Evolutionary conservation across 2,329 filamentous ascomycete genomes (phyloP).

Genomic region (Phialocephala sp.): DNA sequence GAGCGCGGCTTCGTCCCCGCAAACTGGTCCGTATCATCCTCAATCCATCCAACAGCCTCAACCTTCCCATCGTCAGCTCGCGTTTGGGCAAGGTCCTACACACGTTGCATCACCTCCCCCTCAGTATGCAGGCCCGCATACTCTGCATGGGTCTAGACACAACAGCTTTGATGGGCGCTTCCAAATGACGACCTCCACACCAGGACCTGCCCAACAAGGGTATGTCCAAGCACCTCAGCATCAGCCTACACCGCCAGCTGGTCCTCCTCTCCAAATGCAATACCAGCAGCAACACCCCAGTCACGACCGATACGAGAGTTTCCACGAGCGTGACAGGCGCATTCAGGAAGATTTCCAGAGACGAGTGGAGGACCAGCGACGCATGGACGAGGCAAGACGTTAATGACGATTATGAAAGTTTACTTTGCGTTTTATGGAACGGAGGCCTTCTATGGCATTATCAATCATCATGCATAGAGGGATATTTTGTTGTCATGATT

Average conservation of each 20-base stretch:
- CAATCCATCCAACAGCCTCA: slow-evolving; percentile 33
- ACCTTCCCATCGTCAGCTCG: slow-evolving; percentile 38
- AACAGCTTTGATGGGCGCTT: slow-evolving; percentile 41
- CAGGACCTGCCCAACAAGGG: slow-evolving; percentile 5
- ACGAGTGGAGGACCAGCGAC: neutral
- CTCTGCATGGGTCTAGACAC: slow-evolving; percentile 38
- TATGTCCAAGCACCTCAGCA: slow-evolving; percentile 8
- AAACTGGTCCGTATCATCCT: slow-evolving; percentile 37
- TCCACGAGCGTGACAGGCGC: neutral
- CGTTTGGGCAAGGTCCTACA: slow-evolving; percentile 36
- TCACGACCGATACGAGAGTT: slow-evolving; percentile 3
- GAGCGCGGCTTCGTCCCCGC: slow-evolving; percentile 36
- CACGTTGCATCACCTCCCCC: slow-evolving; percentile 39
- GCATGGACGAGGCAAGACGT: slow-evolving; percentile 1
- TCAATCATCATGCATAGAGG: neutral
- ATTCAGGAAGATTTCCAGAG: neutral
- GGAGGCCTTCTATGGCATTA: neutral
- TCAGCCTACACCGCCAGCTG: neutral
- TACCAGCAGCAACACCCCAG: slow-evolving; percentile 10
- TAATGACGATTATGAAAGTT: slow-evolving; percentile 2
- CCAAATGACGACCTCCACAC: slow-evolving; percentile 23
- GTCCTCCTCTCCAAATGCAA: slow-evolving; percentile 1
- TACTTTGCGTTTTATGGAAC: neutral
- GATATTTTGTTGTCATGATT: neutral
- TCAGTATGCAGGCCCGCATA: slow-evolving; percentile 35